Conservation (phyloP, 2,329 filamentous ascomycete species). For the Paecilomyces dactylethromorphus region DNA sequence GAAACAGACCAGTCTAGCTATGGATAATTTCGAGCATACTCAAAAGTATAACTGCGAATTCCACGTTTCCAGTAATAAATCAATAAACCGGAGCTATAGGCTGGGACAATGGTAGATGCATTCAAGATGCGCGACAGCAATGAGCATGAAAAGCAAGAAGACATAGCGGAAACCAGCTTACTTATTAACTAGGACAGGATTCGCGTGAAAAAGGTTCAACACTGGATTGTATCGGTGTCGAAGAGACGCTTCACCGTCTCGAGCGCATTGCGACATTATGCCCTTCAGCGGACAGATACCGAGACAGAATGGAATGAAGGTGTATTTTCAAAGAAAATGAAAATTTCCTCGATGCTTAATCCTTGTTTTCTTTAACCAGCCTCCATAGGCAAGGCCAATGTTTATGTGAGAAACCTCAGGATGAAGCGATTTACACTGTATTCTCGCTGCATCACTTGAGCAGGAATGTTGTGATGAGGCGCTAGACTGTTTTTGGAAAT, state of each 20-base stretch:
- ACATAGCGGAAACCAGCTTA: conserved; percentile 18
- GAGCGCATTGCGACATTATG: conserved; percentile 14
- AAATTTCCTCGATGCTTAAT: no score
- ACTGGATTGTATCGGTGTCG: conserved; percentile 42
- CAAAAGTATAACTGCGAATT: no score
- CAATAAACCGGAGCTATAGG: no score
- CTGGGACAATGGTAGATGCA: background rate
- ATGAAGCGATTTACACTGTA: no score
- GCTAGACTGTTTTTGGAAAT: no score
- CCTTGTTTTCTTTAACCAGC: no score
- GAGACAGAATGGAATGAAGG: background rate
- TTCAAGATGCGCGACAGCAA: background rate
- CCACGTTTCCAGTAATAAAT: background rate
- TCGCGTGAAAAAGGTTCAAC: conserved; percentile 43
- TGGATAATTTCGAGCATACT: no score
- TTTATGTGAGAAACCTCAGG: no score
- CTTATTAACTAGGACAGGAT: conserved; percentile 46
- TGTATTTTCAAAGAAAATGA: background rate
- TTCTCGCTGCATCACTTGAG: no score
- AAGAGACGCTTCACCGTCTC: conserved; percentile 11
- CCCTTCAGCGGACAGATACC: background rate
- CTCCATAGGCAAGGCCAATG: no score
- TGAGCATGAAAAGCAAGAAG: background rate
- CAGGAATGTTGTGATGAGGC: no score
- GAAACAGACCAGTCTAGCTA: background rate